Conservation (phyloP, 2,329 filamentous ascomycete genomes). For the Verticillium nubilum region DNA sequence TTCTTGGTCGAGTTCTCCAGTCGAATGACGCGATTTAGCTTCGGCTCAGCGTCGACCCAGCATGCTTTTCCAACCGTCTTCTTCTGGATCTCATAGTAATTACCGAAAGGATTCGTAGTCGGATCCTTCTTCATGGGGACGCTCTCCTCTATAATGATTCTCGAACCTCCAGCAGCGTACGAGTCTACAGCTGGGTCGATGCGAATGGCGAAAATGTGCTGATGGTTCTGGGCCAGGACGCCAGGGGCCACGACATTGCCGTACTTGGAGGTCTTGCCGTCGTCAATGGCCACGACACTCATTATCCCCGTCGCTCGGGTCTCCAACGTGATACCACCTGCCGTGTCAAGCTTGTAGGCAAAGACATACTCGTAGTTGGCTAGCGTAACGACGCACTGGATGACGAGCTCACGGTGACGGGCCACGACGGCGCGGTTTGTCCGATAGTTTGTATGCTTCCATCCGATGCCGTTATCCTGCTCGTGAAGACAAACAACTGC, state of each 20-base stretch:
- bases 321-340: slow-evolving; percentile 56
- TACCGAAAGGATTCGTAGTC: slow-evolving; percentile 54
- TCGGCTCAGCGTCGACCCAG: slow-evolving; percentile 47
- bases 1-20: slow-evolving; percentile 35
- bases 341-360: slow-evolving; percentile 52
- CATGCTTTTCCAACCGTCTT: slow-evolving; percentile 37
- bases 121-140: slow-evolving; percentile 33
- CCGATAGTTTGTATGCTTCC: slow-evolving; percentile 69
- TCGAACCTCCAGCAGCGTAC: slow-evolving; percentile 39
- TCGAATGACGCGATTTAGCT: slow-evolving; percentile 43
- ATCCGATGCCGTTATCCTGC: slow-evolving; percentile 64
- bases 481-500: slow-evolving; percentile 66
- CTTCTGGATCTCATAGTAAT: slow-evolving; percentile 51
- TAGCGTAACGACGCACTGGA: slow-evolving; percentile 65
- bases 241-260: slow-evolving; percentile 60
- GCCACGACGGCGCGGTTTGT: slow-evolving; percentile 56
- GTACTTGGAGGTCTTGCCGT: slow-evolving; percentile 45
- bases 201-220: slow-evolving; percentile 62
- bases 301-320: slow-evolving; percentile 62
- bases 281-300: slow-evolving; percentile 53
- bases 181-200: slow-evolving; percentile 60
- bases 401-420: slow-evolving; percentile 55
- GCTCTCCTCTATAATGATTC: slow-evolving; percentile 36
- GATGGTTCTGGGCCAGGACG: slow-evolving; percentile 63
- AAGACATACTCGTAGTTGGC: slow-evolving; percentile 65